These are phyloP conservation scores for Mycena rebaudengoi DNA, from an alignment of 768 basidiomycete species.

Conservation along the genomic window DNA sequence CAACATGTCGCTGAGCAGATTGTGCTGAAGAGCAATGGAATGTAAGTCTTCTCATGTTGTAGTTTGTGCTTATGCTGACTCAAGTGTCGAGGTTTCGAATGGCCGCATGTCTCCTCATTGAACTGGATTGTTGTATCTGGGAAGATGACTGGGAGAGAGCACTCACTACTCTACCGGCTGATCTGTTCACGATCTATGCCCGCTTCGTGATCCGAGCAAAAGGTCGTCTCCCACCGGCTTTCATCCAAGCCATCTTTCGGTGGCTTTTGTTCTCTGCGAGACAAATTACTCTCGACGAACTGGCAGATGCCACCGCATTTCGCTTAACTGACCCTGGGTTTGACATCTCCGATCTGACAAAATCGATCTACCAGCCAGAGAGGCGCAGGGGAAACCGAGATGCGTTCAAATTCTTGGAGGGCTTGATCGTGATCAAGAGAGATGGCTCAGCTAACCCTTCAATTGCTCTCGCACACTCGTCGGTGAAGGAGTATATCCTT, in stretches of 20 bases:
- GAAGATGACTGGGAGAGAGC: too few relatives aligned
- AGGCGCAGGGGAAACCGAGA: background rate
- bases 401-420: background rate
- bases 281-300: background rate
- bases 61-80: background rate
- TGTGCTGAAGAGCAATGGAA: background rate
- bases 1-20: background rate
- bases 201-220: background rate
- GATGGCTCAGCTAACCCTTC: background rate
- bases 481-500: too few relatives aligned
- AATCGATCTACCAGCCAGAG: too few relatives aligned
- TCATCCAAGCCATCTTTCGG: too few relatives aligned
- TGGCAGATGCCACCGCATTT: background rate
- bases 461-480: too few relatives aligned
- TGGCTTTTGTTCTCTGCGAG: background rate
- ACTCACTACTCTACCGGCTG: background rate
- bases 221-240: too few relatives aligned
- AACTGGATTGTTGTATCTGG: background rate
- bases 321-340: background rate
- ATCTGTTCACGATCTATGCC: background rate
- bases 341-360: background rate
- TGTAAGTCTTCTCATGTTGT: background rate
- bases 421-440: background rate
- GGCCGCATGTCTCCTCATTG: background rate
- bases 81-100: background rate